These are phyloP conservation scores for Mortierella sp. DNA, from an alignment of 371 early-diverging fungal genomes.

Conservation along the genomic window DNA sequence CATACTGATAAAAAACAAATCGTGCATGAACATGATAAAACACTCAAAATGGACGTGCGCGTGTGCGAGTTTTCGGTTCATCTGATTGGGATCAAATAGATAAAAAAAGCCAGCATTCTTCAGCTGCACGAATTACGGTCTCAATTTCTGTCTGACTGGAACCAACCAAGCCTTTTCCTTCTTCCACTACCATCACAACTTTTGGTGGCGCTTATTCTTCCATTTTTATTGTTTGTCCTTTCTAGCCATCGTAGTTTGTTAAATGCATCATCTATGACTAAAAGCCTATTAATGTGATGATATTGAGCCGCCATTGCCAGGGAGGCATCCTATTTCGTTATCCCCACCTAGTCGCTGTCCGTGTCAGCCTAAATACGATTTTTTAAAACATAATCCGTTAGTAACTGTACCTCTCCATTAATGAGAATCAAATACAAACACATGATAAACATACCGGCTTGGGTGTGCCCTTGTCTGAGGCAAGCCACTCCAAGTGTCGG, in stretches of 20 bases:
- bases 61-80: neutral
- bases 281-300: too few relatives aligned
- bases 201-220: too few relatives aligned
- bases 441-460: conserved; percentile 57
- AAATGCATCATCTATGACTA: too few relatives aligned
- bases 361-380: conserved; percentile 18
- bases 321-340: neutral
- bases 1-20: neutral
- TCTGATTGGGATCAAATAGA: neutral
- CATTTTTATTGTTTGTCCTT: too few relatives aligned
- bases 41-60: neutral
- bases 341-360: conserved; percentile 22
- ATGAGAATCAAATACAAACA: neutral
- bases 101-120: neutral
- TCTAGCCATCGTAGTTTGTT: too few relatives aligned
- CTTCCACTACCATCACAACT: too few relatives aligned
- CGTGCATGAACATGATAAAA: neutral
- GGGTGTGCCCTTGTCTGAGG: conserved; percentile 71
- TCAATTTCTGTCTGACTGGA: too few relatives aligned
- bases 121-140: neutral
- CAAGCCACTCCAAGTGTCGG: conserved; percentile 79
- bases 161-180: too few relatives aligned
- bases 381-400: neutral
- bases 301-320: neutral
- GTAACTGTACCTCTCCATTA: neutral